A percentile compares a stretch with the other conserved stretches of the same genome.
phyloP scores from a whole-genome alignment of 495 filamentous ascomycete genomes.

The Penicillium longicatenatum region DNA sequence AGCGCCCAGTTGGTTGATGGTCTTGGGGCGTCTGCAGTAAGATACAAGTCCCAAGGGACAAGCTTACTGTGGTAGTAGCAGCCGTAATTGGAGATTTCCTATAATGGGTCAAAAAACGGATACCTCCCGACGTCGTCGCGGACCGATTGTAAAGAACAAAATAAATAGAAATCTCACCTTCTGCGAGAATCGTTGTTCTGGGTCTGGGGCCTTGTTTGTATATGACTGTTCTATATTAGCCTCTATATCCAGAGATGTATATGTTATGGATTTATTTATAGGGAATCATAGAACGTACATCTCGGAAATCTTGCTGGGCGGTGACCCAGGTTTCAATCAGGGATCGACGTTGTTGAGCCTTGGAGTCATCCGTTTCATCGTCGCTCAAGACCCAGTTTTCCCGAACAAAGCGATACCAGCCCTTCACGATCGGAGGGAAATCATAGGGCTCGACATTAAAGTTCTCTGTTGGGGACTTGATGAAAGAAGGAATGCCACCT shows the following conservation, averaged over 20 bases:
- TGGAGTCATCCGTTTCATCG: constrained; percentile 2
- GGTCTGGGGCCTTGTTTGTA: not conserved
- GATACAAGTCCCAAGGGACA: not conserved
- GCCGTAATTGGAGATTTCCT: constrained; percentile 4
- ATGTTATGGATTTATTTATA: not conserved
- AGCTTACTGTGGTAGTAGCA: not conserved
- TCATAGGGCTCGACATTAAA: not conserved
- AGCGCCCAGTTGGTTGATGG: not conserved
- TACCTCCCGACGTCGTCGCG: not conserved
- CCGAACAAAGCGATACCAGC: constrained; percentile 1
- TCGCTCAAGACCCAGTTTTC: constrained; percentile 1
- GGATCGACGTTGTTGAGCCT: constrained; percentile 2
- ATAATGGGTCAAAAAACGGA: not conserved
- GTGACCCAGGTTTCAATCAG: constrained; percentile 1
- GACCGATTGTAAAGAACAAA: not conserved
- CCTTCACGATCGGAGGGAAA: not conserved
- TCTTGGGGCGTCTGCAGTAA: constrained; percentile 3
- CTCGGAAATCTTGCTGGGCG: constrained; percentile 1
- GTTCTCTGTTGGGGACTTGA: constrained; percentile 1
- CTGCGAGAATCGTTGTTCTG: not conserved
- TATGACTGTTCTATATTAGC: not conserved
- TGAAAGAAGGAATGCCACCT: constrained; percentile 2
- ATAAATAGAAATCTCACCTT: not conserved
- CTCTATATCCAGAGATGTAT: not conserved
- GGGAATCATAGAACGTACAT: not conserved